Conservation (phyloP, 2,329 filamentous ascomycete genomes). For the Phoma herbarum region DNA sequence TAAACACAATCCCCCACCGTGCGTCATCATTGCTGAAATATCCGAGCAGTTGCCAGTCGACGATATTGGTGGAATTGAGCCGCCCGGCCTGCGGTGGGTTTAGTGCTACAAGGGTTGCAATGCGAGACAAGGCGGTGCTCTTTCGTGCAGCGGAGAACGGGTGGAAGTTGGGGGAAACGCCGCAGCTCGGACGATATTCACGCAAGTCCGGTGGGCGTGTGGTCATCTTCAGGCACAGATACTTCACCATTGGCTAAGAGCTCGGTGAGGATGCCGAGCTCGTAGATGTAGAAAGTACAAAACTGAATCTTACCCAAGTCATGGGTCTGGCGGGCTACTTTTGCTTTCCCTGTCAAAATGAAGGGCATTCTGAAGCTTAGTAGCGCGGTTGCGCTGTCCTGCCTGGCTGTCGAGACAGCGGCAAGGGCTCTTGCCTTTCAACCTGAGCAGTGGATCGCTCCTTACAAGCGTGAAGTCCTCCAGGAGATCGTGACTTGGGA, state of each 20-base stretch:
- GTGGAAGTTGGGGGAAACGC: slow-evolving; percentile 11
- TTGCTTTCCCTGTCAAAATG: slow-evolving; percentile 24
- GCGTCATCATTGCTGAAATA: slow-evolving; percentile 14
- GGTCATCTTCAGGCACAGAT: slow-evolving; percentile 23
- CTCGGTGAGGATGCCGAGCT: slow-evolving; percentile 15
- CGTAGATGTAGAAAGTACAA: slow-evolving; percentile 5
- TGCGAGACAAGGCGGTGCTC: slow-evolving; percentile 10
- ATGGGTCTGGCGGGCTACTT: background rate
- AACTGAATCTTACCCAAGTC: slow-evolving; percentile 7
- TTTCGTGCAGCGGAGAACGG: slow-evolving; percentile 9
- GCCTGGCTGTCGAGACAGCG: slow-evolving; percentile 56
- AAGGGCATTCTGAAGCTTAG: slow-evolving; percentile 30
- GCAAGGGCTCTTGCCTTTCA: slow-evolving; percentile 61
- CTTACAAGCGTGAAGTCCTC: slow-evolving; percentile 60
- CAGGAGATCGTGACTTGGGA: slow-evolving; percentile 75
- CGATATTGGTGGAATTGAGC: slow-evolving; percentile 21
- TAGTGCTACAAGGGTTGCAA: slow-evolving; percentile 20
- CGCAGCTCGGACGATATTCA: slow-evolving; percentile 22
- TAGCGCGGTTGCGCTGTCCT: slow-evolving; percentile 43
- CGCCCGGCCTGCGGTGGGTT: background rate
- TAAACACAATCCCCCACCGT: slow-evolving; percentile 8
- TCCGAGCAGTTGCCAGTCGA: slow-evolving; percentile 12
- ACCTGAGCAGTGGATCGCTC: slow-evolving; percentile 59
- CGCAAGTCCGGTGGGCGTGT: slow-evolving; percentile 20
- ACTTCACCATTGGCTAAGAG: slow-evolving; percentile 1